Conservation (phyloP, 352 stramenopile species). For the Phytophthora sojae region DNA sequence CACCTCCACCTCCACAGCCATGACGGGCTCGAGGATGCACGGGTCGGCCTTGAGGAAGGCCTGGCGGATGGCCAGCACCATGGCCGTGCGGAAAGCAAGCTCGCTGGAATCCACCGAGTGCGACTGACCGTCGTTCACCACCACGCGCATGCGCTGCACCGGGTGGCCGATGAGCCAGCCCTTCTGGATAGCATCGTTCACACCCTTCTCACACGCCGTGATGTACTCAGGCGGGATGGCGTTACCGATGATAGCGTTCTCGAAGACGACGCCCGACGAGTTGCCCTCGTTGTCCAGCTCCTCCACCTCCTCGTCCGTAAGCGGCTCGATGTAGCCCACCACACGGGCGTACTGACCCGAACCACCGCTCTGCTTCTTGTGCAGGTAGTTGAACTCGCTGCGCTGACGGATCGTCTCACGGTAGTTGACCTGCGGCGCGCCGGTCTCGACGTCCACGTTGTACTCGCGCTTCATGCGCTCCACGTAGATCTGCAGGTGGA, state of each 20-base stretch:
- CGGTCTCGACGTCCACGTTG: slow-evolving; percentile 91
- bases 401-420: slow-evolving; percentile 96
- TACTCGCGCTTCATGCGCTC: slow-evolving; percentile 99
- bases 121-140: slow-evolving; percentile 92
- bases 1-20: slow-evolving; percentile 95
- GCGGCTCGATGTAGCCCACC: slow-evolving; percentile 98
- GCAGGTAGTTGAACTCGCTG: slow-evolving; percentile 98
- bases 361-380: slow-evolving; percentile 99
- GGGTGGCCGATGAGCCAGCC: slow-evolving; percentile 96
- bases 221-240: slow-evolving; percentile 99
- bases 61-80: slow-evolving; percentile 95
- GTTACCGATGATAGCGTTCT: slow-evolving; percentile 98
- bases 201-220: slow-evolving; percentile 97
- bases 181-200: slow-evolving; percentile 95
- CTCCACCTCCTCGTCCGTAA: slow-evolving; percentile 83
- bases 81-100: slow-evolving; percentile 97
- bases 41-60: slow-evolving; percentile 94
- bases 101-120: slow-evolving; percentile 99
- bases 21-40: slow-evolving; percentile 97
- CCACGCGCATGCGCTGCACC: slow-evolving; percentile 89
- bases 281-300: slow-evolving; percentile 49
- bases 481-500: slow-evolving; percentile 99
- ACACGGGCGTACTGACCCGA: slow-evolving; percentile 97
- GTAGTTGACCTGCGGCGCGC: slow-evolving; percentile 98
- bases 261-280: slow-evolving; percentile 91